Base-by-base conservation (phyloP, 2,329 filamentous ascomycete genomes). In the Talaromyces funiculosus region DNA sequence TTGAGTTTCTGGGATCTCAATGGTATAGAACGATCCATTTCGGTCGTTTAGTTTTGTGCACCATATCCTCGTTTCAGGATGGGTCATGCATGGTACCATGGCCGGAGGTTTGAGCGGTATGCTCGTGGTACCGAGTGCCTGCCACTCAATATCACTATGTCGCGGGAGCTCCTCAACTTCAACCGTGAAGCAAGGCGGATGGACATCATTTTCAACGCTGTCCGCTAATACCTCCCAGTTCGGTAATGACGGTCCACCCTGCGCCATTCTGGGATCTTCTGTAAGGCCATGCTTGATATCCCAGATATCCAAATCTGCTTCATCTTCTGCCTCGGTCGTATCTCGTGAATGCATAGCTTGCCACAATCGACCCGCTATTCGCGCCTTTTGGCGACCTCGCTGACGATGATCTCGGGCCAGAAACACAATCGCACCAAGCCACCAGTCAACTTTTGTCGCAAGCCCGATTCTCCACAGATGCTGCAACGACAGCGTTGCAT, bases 381-480 rank as follows among this genome's bases (percentile, higher is more conserved):
- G 64, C 1, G 77, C 79, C 55, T 72, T 72, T 3, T 66, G 64
- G 47, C 68, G 64, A n/a, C 72, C 67, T 5, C 71, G 63, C 20
- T 70, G 68, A 10, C 16, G 45, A 12, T 10, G 22, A n/a, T 65
- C 65, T 3, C 71, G 71, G 3, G 86, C 81, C 60, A 96, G 81
- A 70, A 91, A 96, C 0, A 87, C 90, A 53, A 96, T 84, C 1
- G 83, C 88, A 62, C 86, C 87, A 4, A 84, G 82, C 88, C 90
- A 96, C 79, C 85, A 88, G 60, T 85, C 80, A 3, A 95, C 86
- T 58, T 84, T 79, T 79, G 88, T 87, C 42, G 87, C 87, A 45
- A 80, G 73, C 0, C 87, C 92, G 57, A 99, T 88, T 40, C 93
- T 86, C 86, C 88, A 92, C 24, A 97, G 83, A 73, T 97, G 93